Conservation (phyloP, 306 rosid species). For the Coriaria nepalensis region DNA sequence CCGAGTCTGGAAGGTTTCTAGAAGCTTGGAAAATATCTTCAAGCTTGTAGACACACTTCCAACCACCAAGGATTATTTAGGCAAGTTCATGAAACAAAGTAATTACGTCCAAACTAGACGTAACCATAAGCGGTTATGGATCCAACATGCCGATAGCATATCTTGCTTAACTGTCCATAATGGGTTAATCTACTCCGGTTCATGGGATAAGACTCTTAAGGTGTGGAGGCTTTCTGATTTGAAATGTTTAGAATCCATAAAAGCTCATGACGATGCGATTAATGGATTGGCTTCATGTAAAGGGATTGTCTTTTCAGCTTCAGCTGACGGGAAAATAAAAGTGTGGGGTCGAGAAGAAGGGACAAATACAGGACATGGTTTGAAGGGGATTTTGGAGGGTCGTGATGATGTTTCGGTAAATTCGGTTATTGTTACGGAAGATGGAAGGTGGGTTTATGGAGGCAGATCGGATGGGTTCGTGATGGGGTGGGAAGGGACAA, state of each 20-base stretch:
- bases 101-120: conserved; percentile 79
- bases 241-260: conserved; percentile 76
- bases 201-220: conserved; percentile 87
- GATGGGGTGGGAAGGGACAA: conserved; percentile 51
- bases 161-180: conserved; percentile 59
- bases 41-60: conserved; percentile 61
- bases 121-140: conserved; percentile 74
- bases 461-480: conserved; percentile 67
- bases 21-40: conserved; percentile 62
- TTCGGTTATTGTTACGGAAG: conserved; percentile 56
- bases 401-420: conserved; percentile 67
- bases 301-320: conserved; percentile 80
- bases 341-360: conserved; percentile 59
- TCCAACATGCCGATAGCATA: conserved; percentile 75
- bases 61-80: conserved; percentile 66
- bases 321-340: conserved; percentile 88
- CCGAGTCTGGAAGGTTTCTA: conserved; percentile 80
- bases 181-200: conserved; percentile 74
- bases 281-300: conserved; percentile 57
- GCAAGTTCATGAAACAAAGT: conserved; percentile 78
- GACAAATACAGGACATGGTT: conserved; percentile 20
- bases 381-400: conserved; percentile 56
- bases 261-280: conserved; percentile 88
- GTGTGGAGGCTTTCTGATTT: conserved; percentile 76
- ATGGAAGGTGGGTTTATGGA: conserved; percentile 75